A percentile compares a stretch with the other conserved stretches of the same genome.
These are phyloP conservation scores for Solanum sparsipilum DNA, from an alignment of 257 asterid genomes.

Conservation along the genomic window DNA sequence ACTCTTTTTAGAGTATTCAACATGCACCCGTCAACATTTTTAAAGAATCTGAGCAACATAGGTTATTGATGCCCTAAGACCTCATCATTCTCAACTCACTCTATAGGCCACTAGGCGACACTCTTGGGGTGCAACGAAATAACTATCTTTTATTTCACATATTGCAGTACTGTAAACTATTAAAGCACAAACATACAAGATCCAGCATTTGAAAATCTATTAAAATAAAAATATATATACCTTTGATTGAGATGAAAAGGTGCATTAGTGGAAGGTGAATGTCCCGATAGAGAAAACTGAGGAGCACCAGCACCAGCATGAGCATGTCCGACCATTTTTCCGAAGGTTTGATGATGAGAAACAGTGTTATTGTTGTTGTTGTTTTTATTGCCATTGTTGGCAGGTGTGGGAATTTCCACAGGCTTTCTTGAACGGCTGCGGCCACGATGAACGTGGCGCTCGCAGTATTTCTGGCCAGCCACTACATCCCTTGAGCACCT, in stretches of 20 bases:
- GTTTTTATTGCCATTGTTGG: background rate
- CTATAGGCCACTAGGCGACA: background rate
- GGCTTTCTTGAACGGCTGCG: constrained; percentile 99
- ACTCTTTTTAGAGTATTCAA: background rate
- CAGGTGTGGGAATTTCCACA: constrained; percentile 80
- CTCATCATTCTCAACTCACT: background rate
- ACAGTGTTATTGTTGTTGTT: background rate
- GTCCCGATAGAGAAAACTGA: constrained; percentile 35
- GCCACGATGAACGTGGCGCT: constrained; percentile 93
- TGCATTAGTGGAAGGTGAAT: constrained; percentile 51
- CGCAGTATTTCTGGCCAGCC: constrained; percentile 82
- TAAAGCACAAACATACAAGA: background rate
- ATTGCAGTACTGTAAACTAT: too few species aligned
- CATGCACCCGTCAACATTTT: background rate
- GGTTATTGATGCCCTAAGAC: background rate
- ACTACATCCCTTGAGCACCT: constrained; percentile 92
- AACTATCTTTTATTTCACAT: background rate
- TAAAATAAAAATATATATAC: constrained; percentile 11
- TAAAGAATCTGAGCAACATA: background rate
- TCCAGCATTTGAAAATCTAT: background rate
- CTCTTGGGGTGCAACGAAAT: fast-evolving
- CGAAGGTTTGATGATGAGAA: background rate
- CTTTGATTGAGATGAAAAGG: constrained; percentile 48
- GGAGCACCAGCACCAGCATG: constrained; percentile 7
- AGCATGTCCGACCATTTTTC: background rate